Conservation (phyloP, 2,329 filamentous ascomycete species). For the Fonsecaea nubica region DNA sequence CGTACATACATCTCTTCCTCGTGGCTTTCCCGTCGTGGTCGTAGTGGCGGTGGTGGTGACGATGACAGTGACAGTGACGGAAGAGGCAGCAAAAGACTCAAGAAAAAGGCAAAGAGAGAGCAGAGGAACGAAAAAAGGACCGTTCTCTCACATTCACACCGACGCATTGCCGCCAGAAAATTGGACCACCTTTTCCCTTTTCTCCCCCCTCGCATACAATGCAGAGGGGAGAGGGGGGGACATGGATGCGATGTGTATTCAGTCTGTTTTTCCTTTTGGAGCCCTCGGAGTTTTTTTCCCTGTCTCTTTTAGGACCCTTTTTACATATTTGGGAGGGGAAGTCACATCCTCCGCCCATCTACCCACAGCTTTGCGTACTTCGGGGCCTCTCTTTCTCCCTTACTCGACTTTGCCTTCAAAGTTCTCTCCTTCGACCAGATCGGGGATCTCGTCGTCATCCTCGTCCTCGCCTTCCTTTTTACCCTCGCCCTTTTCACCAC, state of each 20-base stretch:
- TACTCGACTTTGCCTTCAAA: constrained; percentile 99
- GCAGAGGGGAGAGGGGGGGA: not conserved
- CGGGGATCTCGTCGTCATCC: constrained; percentile 90
- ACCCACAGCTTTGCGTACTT: not conserved
- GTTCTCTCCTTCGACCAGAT: constrained; percentile 95
- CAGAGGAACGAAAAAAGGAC: not conserved
- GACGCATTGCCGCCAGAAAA: not conserved
- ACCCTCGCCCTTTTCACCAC: constrained; percentile 63
- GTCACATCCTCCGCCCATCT: not conserved
- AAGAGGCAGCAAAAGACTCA: not conserved
- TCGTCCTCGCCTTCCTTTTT: constrained; percentile 76
- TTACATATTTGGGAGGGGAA: not conserved
- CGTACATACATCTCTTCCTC: too few relatives aligned
- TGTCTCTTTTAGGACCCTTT: not conserved
- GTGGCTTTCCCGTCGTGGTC: too few relatives aligned
- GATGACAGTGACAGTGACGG: not conserved
- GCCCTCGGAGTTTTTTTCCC: not conserved
- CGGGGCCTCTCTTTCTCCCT: constrained; percentile 37
- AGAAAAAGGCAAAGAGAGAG: not conserved
- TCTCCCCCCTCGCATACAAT: not conserved
- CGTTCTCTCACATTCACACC: not conserved
- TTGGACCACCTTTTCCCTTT: not conserved
- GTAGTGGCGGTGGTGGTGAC: not conserved
- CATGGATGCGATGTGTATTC: not conserved
- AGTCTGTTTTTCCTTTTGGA: not conserved